phyloP scores from a whole-genome alignment of 2,329 filamentous ascomycete genomes.

The Aureobasidium mangrovei region DNA sequence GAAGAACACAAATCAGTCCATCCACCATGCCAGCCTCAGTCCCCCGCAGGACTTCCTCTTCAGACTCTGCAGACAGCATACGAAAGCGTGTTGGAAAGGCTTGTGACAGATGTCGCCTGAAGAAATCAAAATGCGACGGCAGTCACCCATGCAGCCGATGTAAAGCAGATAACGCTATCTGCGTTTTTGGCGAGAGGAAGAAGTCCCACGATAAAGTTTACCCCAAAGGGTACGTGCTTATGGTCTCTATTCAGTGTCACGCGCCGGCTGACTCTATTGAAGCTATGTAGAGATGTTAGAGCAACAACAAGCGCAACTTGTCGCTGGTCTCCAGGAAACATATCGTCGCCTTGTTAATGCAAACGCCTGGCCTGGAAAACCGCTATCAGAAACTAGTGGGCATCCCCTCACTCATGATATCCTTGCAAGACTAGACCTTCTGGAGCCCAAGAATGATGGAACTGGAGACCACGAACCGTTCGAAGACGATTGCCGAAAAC shows the following conservation, averaged over 20 bases:
- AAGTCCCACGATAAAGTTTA: constrained; percentile 60
- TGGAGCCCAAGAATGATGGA: constrained; percentile 45
- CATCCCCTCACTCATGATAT: constrained; percentile 57
- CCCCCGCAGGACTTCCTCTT: constrained; percentile 10
- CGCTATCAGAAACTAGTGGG: constrained; percentile 44
- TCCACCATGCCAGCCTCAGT: constrained; percentile 9
- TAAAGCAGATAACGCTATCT: constrained; percentile 55
- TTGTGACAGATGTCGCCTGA: constrained; percentile 56
- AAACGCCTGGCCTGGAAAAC: constrained; percentile 48
- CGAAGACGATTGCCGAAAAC: constrained; percentile 48
- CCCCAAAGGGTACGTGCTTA: constrained; percentile 49
- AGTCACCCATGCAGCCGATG: constrained; percentile 53
- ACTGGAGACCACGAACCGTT: constrained; percentile 41
- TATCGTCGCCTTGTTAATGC: constrained; percentile 46
- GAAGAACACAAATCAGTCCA: not conserved
- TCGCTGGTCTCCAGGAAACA: constrained; percentile 52
- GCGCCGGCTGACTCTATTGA: constrained; percentile 8
- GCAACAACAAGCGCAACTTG: constrained; percentile 54
- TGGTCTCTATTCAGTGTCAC: not conserved
- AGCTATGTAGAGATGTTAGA: constrained; percentile 61
- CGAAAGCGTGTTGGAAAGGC: constrained; percentile 59
- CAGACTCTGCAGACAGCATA: constrained; percentile 29
- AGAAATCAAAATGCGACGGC: constrained; percentile 62
- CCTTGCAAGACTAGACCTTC: constrained; percentile 48
- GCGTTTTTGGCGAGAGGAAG: constrained; percentile 56